Conservation (phyloP, 257 asterid genomes). For the Voacanga thouarsii region DNA sequence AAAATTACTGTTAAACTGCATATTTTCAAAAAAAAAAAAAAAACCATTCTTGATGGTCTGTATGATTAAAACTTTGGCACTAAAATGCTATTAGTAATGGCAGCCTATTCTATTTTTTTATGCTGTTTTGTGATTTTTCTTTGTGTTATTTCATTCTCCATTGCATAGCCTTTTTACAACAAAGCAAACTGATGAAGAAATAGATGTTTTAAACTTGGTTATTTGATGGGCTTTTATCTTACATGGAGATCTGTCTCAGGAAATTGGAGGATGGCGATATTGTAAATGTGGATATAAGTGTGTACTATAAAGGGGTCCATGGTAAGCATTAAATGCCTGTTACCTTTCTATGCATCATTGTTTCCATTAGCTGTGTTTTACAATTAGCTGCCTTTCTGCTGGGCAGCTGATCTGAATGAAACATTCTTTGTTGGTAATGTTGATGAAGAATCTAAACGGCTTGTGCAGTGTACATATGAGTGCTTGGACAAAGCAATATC, state of each 20-base stretch:
- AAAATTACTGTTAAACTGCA: too few species aligned
- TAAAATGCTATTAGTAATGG: not conserved
- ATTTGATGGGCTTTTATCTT: slow-evolving; percentile 10
- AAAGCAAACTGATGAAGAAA: not conserved
- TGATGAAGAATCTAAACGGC: slow-evolving; percentile 74
- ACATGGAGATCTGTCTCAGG: slow-evolving; percentile 43
- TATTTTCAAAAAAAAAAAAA: not conserved
- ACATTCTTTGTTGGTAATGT: slow-evolving; percentile 95
- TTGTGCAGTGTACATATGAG: slow-evolving; percentile 90
- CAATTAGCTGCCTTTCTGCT: slow-evolving; percentile 10
- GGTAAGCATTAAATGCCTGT: slow-evolving; percentile 38
- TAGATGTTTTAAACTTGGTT: not conserved
- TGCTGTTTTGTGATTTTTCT: not conserved
- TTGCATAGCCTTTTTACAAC: not conserved
- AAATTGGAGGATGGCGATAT: slow-evolving; percentile 95
- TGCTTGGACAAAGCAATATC: slow-evolving; percentile 95
- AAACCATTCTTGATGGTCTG: not conserved
- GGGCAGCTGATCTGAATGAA: slow-evolving; percentile 91
- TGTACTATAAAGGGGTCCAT: slow-evolving; percentile 88
- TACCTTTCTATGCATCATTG: not conserved
- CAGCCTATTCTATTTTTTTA: too few species aligned
- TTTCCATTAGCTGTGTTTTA: slow-evolving; percentile 3
- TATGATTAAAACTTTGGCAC: not conserved
- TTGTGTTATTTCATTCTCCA: not conserved
- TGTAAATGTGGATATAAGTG: slow-evolving; percentile 86